Evolutionary conservation across 2,329 filamentous ascomycete genomes (phyloP).

Genomic region (Zalaria obscura): DNA sequence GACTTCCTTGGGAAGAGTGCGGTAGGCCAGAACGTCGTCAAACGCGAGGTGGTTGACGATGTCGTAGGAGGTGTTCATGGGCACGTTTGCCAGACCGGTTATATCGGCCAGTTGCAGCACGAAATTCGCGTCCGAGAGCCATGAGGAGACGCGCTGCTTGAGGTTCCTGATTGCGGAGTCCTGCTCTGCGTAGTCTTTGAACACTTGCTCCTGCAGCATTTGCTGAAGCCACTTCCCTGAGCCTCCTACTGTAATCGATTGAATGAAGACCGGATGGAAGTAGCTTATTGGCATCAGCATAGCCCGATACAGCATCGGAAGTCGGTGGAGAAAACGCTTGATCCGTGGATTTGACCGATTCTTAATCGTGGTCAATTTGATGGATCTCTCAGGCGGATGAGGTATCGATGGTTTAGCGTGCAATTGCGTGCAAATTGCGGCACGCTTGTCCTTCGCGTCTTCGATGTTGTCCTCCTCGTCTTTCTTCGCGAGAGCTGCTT

Average conservation of each 20-base stretch:
- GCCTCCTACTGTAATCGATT: slow-evolving; percentile 34
- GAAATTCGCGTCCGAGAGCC: slow-evolving; percentile 39
- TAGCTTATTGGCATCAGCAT: slow-evolving; percentile 36
- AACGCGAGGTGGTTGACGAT: slow-evolving; percentile 32
- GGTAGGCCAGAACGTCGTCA: slow-evolving; percentile 35
- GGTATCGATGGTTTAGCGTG: slow-evolving; percentile 34
- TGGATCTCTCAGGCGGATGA: slow-evolving; percentile 34
- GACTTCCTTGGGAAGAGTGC: slow-evolving; percentile 27
- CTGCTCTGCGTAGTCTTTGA: slow-evolving; percentile 31
- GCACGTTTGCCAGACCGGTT: slow-evolving; percentile 31
- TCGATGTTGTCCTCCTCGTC: slow-evolving; percentile 21
- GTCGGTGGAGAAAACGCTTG: slow-evolving; percentile 31
- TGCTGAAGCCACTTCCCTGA: slow-evolving; percentile 37
- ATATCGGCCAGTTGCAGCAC: slow-evolving; percentile 34
- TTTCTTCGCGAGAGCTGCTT: slow-evolving; percentile 9
- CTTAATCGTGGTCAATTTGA: slow-evolving; percentile 35
- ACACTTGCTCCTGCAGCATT: slow-evolving; percentile 33
- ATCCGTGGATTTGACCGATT: slow-evolving; percentile 26
- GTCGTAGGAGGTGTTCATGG: slow-evolving; percentile 33
- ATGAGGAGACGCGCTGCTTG: slow-evolving; percentile 31
- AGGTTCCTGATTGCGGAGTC: slow-evolving; percentile 31
- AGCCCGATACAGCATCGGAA: slow-evolving; percentile 34
- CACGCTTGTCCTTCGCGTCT: slow-evolving; percentile 31
- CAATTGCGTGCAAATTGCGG: slow-evolving; percentile 35
- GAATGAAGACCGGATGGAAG: slow-evolving; percentile 36